Evolutionary conservation across 495 filamentous ascomycete species (phyloP), one percentile per base, ranked within the genome.

Genomic region (Penicillium riverlandense): DNA sequence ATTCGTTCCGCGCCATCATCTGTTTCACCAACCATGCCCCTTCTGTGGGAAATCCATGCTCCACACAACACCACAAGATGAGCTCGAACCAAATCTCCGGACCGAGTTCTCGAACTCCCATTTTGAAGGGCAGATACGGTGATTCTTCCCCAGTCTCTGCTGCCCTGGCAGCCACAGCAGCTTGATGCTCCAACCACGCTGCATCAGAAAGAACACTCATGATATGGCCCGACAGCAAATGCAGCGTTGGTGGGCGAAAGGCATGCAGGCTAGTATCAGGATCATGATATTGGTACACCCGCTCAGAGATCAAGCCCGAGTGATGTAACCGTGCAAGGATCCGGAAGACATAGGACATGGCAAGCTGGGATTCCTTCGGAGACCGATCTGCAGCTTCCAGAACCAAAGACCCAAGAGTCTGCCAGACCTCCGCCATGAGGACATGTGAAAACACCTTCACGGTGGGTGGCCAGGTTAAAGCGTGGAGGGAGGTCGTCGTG

Each of bases 21-120:
- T 67, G 55, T 31, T 65, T 51, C 1, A 83, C 43, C 6, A 85
- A 64, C 39, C 60, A 65, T 35, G 65, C 53, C 14, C 77, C 82
- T 48, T 80, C 75, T 36, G 55, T 58, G 8, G 75, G 55, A 63
- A 77, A 79, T 6, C 75, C 76, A 45, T 79, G 75, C 52, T 84
- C 78, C 22, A 83, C 66, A 53, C 82, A 85, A 44, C 74, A 77
- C 82, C 80, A 85, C 7, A 85, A 66, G 37, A 84, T 68, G 10
- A 84, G 63, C 49, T 85, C 82, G 2, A 85, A 57, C 82, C 82
- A 85, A 14, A 84, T 63, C 44, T 82, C 76, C 13, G 74, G 72
- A 1, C 74, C 73, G 2, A 83, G 55, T 32, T 75, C 71, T 38
- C 67, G 63, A n/a, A 80, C 60, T 16, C 65, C 61, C 16, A 76